These are phyloP conservation scores for Orbilia oligospora DNA, from an alignment of 2,329 filamentous ascomycete species.

Conservation along the genomic window DNA sequence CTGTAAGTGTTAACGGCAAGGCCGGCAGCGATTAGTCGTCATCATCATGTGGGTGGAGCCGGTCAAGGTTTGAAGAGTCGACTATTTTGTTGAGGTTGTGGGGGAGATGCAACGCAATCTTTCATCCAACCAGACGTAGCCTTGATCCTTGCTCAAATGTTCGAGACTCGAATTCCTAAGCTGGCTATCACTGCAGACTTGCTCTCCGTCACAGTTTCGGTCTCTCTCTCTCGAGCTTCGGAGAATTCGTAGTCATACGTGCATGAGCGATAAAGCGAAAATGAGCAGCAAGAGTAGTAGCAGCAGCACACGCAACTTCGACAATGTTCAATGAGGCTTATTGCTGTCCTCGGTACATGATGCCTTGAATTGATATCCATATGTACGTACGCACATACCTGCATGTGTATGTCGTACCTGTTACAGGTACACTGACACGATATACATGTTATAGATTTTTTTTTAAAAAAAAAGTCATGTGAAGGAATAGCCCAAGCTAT, in stretches of 20 bases:
- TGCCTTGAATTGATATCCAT: not conserved
- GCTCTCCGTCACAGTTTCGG: no score
- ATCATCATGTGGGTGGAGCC: constrained; percentile 31
- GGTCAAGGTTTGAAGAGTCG: no score
- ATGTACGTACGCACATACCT: not conserved
- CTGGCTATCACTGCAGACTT: no score
- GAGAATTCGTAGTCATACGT: constrained; percentile 59
- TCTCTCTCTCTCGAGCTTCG: constrained; percentile 12
- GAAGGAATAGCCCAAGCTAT: constrained; percentile 8
- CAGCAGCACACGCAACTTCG: not conserved
- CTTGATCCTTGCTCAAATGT: constrained; percentile 48
- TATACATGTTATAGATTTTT: not conserved
- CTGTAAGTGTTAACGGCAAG: constrained; percentile 37
- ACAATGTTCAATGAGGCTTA: constrained; percentile 1
- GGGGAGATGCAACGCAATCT: constrained; percentile 41
- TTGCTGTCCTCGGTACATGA: not conserved
- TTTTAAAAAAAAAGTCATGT: not conserved
- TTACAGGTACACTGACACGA: not conserved
- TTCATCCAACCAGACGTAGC: constrained; percentile 9
- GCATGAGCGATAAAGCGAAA: constrained; percentile 29
- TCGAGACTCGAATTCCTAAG: constrained; percentile 1
- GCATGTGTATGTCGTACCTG: not conserved
- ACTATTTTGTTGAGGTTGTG: not conserved
- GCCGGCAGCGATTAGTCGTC: constrained; percentile 50
- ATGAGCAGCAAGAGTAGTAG: not conserved